Percentiles rank a stretch among this genome's conserved stretches.
Conservation (phyloP, 108 stramenopile species). For the Skeletonema menzelii region DNA sequence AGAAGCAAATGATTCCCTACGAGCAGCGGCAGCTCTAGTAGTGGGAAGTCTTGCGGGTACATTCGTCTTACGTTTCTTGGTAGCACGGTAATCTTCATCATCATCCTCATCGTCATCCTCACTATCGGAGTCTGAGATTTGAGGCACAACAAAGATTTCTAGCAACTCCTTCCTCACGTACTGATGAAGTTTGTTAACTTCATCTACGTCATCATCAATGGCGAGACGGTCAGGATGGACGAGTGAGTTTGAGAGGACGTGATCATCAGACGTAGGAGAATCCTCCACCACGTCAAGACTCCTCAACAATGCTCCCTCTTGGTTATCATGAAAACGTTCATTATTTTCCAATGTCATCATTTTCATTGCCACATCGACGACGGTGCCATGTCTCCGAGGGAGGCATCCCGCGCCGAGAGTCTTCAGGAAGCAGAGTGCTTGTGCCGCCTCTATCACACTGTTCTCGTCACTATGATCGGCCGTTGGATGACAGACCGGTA, state of each 20-base stretch:
- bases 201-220: conserved; percentile 36
- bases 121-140: conserved; percentile 10
- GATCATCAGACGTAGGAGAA: neutral
- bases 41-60: neutral
- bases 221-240: conserved; percentile 45
- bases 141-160: conserved; percentile 45
- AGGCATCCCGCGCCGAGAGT: conserved; percentile 9
- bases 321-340: neutral
- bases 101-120: conserved; percentile 14
- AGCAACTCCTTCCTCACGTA: conserved; percentile 48
- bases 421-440: conserved; percentile 17
- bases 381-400: conserved; percentile 2
- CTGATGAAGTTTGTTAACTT: conserved; percentile 48
- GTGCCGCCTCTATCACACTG: conserved; percentile 12
- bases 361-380: conserved; percentile 27
- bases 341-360: neutral
- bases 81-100: conserved; percentile 2
- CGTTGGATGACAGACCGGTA: neutral
- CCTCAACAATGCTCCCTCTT: neutral
- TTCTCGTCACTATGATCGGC: neutral
- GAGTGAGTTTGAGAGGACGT: conserved; percentile 5
- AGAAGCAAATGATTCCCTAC: conserved; percentile 1
- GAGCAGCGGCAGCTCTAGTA: neutral
- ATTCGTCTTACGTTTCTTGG: neutral
- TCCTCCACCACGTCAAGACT: neutral